Percentiles rank a stretch among this genome's conserved stretches.
Evolutionary conservation across 2,329 filamentous ascomycete genomes (phyloP).

Genomic region (Zymoseptoria passerinii): DNA sequence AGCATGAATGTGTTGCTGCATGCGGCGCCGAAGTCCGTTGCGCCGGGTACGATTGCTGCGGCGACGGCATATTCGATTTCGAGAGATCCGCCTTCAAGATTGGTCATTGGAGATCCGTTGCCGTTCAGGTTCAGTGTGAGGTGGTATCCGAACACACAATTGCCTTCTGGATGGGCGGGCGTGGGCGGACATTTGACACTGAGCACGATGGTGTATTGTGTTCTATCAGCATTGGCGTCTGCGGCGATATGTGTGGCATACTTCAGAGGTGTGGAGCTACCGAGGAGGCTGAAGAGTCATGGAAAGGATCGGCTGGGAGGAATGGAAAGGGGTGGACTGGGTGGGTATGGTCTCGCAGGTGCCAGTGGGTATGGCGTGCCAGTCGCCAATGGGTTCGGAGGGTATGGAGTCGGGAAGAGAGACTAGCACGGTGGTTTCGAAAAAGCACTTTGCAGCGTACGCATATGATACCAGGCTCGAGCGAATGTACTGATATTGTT

Average conservation of each 20-base stretch:
- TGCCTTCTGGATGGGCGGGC: conserved; percentile 52
- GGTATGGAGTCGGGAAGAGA: conserved; percentile 36
- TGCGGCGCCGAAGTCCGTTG: conserved; percentile 45
- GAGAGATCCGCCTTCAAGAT: conserved; percentile 50
- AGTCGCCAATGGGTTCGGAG: conserved; percentile 11
- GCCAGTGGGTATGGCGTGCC: conserved; percentile 31
- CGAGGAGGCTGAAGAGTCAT: conserved; percentile 46
- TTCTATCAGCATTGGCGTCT: conserved; percentile 40
- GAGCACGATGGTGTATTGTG: conserved; percentile 43
- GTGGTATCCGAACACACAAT: conserved; percentile 71
- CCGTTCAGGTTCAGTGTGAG: conserved; percentile 71
- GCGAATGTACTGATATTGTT: not conserved
- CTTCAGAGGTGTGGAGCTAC: conserved; percentile 46
- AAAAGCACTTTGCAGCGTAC: not conserved
- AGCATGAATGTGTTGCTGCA: conserved; percentile 83
- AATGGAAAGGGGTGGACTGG: conserved; percentile 32
- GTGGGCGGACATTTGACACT: conserved; percentile 45
- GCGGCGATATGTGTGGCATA: conserved; percentile 47
- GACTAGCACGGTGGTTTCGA: conserved; percentile 25
- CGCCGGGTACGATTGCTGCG: conserved; percentile 73
- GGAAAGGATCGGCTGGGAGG: conserved; percentile 44
- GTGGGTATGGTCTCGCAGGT: conserved; percentile 37
- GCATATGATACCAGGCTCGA: not conserved
- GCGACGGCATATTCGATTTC: conserved; percentile 74
- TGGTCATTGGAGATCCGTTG: conserved; percentile 81